Evolutionary conservation across 768 basidiomycete genomes (phyloP), one percentile per base, ranked within the genome.

Genomic region (Roridomyces roridus): DNA sequence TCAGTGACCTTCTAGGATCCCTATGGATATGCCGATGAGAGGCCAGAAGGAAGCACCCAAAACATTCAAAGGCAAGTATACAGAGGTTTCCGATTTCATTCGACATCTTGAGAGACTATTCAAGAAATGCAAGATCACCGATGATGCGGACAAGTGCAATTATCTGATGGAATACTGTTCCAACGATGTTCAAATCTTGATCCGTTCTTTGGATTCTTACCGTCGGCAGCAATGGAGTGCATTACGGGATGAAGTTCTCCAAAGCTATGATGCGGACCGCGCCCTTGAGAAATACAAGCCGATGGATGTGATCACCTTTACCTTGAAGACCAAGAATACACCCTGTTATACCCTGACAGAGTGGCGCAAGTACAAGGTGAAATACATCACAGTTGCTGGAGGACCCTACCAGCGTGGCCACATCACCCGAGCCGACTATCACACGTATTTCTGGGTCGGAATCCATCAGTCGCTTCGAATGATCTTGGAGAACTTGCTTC

Each of bases 21-120:
- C 29, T 7, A 14, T 31, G 14, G 51, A 59, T 24, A 44, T 66
- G 34, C 65, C 65, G 21, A 21, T 65, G 34, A 51, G 44, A 15
- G 62, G 61, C 39, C 21, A 48, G 5, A 61, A 55, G 29, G 51
- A 51, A 2, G 62, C 64, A 2, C 67, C 67, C 12, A 62, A 58
- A 49, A 60, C 43, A 7, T 65, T 67, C 44, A 53, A 50, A 39
- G 67, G 67, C 1, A 55, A 62, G 11, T 47, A 60, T 46, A 37
- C 63, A 1, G 61, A 65, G n/a, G 57, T 67, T 1, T 36, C 57
- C 2, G 40, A 17, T 4, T 67, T 67, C 55, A 25, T 67, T 17
- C 28, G 48, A 3, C 52, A 55, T 48, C 63, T 57, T 44, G 61
- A 63, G 23, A 36, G 37, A n/a, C 51, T 65, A 2, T 44, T 60